Evolutionary conservation across 371 early-diverging fungal genomes (phyloP).

Genomic region (Mucor plumbeus): DNA sequence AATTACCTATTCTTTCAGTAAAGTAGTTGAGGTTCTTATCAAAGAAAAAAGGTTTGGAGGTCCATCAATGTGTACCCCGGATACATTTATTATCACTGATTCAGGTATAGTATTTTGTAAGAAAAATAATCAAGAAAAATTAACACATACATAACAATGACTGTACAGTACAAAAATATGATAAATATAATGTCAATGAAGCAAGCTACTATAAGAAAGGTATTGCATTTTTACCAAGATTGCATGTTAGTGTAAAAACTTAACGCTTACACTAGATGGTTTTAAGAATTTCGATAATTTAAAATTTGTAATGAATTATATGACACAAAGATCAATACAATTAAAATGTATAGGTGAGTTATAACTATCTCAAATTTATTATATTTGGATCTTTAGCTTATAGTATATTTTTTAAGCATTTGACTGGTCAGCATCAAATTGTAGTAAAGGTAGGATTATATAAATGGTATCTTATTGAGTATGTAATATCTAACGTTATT

Average conservation of each 20-base stretch:
- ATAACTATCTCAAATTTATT: not conserved
- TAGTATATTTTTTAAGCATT: not conserved
- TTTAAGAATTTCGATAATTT: not conserved
- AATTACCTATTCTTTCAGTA: not conserved
- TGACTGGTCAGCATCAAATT: not conserved
- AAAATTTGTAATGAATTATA: not conserved
- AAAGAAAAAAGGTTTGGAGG: not conserved
- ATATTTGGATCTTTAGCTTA: not conserved
- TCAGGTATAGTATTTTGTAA: not conserved
- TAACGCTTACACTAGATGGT: not conserved
- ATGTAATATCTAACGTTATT: not conserved
- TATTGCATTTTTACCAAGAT: not conserved
- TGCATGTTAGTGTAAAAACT: not conserved
- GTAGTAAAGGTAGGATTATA: not conserved
- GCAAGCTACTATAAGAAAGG: not conserved
- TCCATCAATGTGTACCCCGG: too few relatives aligned
- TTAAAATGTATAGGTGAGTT: not conserved
- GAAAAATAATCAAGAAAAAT: not conserved
- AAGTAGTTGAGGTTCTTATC: not conserved
- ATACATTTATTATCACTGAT: not conserved
- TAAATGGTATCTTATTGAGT: not conserved
- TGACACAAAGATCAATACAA: not conserved
- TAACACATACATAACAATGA: not conserved
- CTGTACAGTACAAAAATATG: not conserved
- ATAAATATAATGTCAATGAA: not conserved